Conservation (phyloP, 164 flowering plant species). For the Santalum album region DNA sequence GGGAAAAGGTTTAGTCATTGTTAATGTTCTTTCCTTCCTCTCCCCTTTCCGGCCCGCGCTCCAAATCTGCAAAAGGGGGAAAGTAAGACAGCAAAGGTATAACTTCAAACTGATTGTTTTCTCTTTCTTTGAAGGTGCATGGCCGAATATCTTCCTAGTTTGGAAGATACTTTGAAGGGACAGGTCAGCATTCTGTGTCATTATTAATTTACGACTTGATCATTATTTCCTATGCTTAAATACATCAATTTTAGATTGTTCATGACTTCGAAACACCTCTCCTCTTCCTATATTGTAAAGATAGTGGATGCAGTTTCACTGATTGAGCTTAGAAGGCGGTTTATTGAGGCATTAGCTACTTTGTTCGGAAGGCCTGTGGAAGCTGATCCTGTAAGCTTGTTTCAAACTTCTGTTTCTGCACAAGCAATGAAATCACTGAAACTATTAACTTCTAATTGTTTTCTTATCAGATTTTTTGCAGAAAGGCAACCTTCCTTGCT, state of each 20-base stretch:
- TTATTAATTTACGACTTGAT: not conserved
- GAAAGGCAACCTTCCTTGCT: constrained; percentile 61
- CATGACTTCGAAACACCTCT: not conserved
- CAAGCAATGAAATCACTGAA: not conserved
- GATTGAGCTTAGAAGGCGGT: constrained; percentile 60
- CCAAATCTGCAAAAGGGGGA: too few relatives aligned
- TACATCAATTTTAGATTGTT: not conserved
- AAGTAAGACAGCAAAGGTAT: not conserved
- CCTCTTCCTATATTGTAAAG: constrained; percentile 15
- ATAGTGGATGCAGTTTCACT: constrained; percentile 60
- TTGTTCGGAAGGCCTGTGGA: constrained; percentile 76
- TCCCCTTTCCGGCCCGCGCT: too few relatives aligned
- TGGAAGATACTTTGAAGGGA: constrained; percentile 59
- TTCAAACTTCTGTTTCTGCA: not conserved
- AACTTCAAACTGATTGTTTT: constrained; percentile 2
- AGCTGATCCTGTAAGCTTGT: constrained; percentile 69
- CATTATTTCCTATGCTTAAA: not conserved
- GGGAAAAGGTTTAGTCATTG: too few relatives aligned
- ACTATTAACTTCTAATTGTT: constrained; percentile 7
- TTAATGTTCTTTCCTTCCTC: too few relatives aligned
- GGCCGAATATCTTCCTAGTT: constrained; percentile 87
- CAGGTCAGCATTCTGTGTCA: constrained; percentile 45
- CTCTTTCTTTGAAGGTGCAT: constrained; percentile 56
- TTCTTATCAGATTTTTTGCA: constrained; percentile 63
- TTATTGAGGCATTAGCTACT: constrained; percentile 68